Base-by-base conservation (phyloP, 352 stramenopile genomes). In the Sclerospora graminicola region DNA sequence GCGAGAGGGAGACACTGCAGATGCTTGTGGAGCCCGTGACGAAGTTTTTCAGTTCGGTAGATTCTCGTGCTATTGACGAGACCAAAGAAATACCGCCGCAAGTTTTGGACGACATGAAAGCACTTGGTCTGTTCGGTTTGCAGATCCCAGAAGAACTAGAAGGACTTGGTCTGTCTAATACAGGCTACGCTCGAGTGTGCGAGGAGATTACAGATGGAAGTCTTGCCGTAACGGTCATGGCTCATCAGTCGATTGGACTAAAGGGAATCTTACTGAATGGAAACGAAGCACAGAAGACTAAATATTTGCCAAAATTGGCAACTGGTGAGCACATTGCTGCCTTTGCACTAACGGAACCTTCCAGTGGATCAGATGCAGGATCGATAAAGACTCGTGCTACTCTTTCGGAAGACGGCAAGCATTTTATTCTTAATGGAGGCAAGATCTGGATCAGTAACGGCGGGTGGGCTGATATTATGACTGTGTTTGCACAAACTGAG, bases 371-470 rank as follows among this genome's bases (percentile, higher is more conserved):
- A 28, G 89, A 97, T 39, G 82, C 87, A 5, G 78, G 67, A 5
- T 91, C 83, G 6, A 91, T 97, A 51, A 89, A 92, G 67, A 97
- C 89, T 0, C 84, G 74, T 18, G 89, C 89, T 10, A 83, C 71
- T 36, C 57, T 95, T 43, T 90, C 90, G 36, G 84, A 94, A 27
- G 89, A 97, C 27, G 82, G 94, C 54, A 83, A 82, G 45, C 72
- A 89, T 46, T 97, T 88, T 57, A 69, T 96, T 41, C 53, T 97
- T 7, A 97, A 97, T 65, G 89, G 89, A 54, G 77, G 72, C 56
- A 99, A 98, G 72, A 85, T 97, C 45, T 99, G 94, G 94, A 98
- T 98, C 60, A 97, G 86, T 40, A 98, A 98, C 77, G 88, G 86
- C 19, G 88, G 79, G 30, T 92, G 96, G 69, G 94, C 94, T n/a